Base-by-base conservation (phyloP, 768 basidiomycete species). In the Macrolepiota fuliginosa region DNA sequence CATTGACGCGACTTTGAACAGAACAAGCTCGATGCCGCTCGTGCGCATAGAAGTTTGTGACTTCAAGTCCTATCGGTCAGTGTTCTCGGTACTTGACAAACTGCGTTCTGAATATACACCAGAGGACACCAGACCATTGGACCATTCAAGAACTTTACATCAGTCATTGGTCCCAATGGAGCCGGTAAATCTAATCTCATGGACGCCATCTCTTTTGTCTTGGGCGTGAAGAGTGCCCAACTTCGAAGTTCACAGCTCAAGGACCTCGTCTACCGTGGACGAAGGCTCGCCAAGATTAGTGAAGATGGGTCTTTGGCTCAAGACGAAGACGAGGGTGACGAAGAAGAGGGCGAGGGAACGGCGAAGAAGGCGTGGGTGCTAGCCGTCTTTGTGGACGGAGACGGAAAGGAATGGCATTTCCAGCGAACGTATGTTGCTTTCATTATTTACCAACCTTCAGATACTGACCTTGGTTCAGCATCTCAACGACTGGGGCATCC, bases 131-230 rank as follows among this genome's bases (percentile, higher is more conserved):
- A 94, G 72, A 83, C 85, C 29, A 93, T 96, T 52, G 95, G 94
- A 0, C 94, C 94, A 1, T 95, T 96, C 78, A 87, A 84, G 77
- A 87, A 89, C 69, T 99, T 99, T 76, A 96, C 96, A 0, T 96
- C 94, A 11, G 83, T 98, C 58, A 98, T 99, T 67, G 97, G 97
- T 22, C 96, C 97, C 37, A 98, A 99, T 89, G 96, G 97, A 61
- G 94, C 96, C 0, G 97, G 97, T 62, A 98, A 99, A 72, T 96
- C 94, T 10, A 99, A 99, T 73, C 86, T 98, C 59, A 98, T 98
- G 97, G 97, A 99, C 72, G 97, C 97, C 55, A 98, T 99, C 66
- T 98, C 97, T 3, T 98, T 99, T 72, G 97, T 98, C 9, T 87
- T 99, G 5, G 97, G 97, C 32, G 91, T 98, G 29, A 94, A 96